phyloP scores from a whole-genome alignment of 148 eudicot species.

The Dysphania ambrosioides region DNA sequence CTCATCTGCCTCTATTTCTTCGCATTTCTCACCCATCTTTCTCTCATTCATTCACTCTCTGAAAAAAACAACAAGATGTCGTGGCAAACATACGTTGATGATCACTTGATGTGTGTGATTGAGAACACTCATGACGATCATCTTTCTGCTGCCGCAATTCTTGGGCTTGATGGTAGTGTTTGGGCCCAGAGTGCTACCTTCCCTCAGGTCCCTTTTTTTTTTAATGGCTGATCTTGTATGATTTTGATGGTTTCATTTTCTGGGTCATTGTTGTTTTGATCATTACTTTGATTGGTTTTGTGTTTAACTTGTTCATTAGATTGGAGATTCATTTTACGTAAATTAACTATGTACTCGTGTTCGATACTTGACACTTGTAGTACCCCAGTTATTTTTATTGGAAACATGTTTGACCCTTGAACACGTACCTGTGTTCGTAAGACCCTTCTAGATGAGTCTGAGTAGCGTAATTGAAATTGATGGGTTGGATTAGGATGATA shows the following conservation, averaged over 20 bases:
- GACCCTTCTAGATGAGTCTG: too few species aligned
- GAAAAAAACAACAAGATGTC: conserved; percentile 32
- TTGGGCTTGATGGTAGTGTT: conserved; percentile 46
- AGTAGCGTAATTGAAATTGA: too few species aligned
- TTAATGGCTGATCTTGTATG: background rate
- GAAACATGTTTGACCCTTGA: too few species aligned
- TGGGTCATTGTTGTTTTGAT: conserved; percentile 14
- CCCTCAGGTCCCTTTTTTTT: conserved; percentile 39
- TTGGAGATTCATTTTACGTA: too few species aligned
- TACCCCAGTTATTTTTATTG: too few species aligned
- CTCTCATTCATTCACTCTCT: background rate
- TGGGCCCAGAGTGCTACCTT: conserved; percentile 49
- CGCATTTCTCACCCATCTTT: background rate
- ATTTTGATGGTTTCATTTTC: conserved; percentile 1
- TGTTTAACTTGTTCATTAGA: background rate
- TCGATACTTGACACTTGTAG: too few species aligned
- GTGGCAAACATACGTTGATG: conserved; percentile 52
- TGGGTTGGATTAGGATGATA: background rate
- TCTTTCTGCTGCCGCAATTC: conserved; percentile 51
- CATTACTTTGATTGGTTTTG: background rate
- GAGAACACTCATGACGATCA: conserved; percentile 28
- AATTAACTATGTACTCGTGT: too few species aligned
- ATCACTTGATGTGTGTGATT: conserved; percentile 54
- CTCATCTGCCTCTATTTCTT: background rate
- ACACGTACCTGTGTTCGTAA: too few species aligned